Percentiles rank a stretch among this genome's conserved stretches.
phyloP scores from a whole-genome alignment of 495 filamentous ascomycete genomes.

The Recurvomyces mirabilis region DNA sequence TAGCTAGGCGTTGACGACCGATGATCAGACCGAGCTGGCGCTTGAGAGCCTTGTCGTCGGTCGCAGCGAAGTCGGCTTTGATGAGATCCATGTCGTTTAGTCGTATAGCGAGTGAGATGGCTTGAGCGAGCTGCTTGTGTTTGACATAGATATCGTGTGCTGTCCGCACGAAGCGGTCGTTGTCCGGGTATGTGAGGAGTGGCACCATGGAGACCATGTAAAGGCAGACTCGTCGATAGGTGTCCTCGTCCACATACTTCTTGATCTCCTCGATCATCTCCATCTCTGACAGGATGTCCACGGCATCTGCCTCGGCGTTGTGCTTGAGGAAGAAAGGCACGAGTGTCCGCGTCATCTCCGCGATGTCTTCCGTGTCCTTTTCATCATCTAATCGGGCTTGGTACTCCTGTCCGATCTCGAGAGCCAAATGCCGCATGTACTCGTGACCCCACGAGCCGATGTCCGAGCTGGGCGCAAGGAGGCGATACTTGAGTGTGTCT shows the following conservation, averaged over 20 bases:
- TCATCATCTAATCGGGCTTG: slow-evolving; percentile 62
- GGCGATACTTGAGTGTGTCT: slow-evolving; percentile 89
- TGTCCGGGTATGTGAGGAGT: slow-evolving; percentile 91
- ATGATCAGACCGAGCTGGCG: slow-evolving; percentile 93
- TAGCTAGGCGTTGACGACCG: slow-evolving; percentile 78
- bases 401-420: slow-evolving; percentile 93
- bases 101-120: slow-evolving; percentile 85
- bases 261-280: slow-evolving; percentile 94
- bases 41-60: slow-evolving; percentile 69
- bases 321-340: slow-evolving; percentile 93
- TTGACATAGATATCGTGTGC: slow-evolving; percentile 86
- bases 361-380: slow-evolving; percentile 57
- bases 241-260: slow-evolving; percentile 83
- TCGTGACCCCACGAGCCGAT: slow-evolving; percentile 97
- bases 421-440: slow-evolving; percentile 88
- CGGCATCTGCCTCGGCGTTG: slow-evolving; percentile 95
- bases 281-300: slow-evolving; percentile 90
- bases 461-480: slow-evolving; percentile 80
- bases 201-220: slow-evolving; percentile 99
- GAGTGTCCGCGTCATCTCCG: slow-evolving; percentile 67
- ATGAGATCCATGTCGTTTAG: slow-evolving; percentile 80
- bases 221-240: slow-evolving; percentile 81
- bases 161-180: slow-evolving; percentile 81
- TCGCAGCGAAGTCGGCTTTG: slow-evolving; percentile 62
- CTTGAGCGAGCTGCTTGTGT: slow-evolving; percentile 84